Conservation (phyloP, 106 monocot species). For the Dioscorea dumetorum region DNA sequence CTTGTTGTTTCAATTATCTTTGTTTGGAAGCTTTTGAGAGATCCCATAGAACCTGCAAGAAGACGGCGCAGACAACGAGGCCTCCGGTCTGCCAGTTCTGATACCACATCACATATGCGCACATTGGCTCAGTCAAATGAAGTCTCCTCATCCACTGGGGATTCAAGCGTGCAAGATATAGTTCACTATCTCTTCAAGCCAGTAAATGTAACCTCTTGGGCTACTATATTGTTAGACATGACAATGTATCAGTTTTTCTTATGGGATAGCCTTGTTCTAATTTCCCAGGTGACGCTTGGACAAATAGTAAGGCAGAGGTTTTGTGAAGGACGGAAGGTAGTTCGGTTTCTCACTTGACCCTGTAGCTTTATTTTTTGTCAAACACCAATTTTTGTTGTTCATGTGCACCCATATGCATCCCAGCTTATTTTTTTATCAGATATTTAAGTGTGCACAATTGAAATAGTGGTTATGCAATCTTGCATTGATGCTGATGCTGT, state of each 20-base stretch:
- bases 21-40: too few species aligned
- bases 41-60: background rate
- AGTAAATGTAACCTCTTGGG: constrained; percentile 20
- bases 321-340: constrained; percentile 57
- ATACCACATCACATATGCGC: constrained; percentile 9
- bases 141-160: constrained; percentile 35
- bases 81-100: too few species aligned
- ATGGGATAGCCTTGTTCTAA: background rate
- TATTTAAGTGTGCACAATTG: too few species aligned
- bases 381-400: too few species aligned
- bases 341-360: background rate
- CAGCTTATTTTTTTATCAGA: too few species aligned
- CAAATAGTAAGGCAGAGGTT: constrained; percentile 55
- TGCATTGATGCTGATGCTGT: too few species aligned
- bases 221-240: too few species aligned
- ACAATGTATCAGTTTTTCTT: too few species aligned
- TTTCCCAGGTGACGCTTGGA: constrained; percentile 49
- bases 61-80: too few species aligned
- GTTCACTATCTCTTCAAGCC: constrained; percentile 55
- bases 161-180: constrained; percentile 35
- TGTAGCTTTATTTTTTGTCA: background rate
- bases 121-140: constrained; percentile 18
- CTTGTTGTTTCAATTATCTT: too few species aligned
- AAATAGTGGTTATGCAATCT: too few species aligned
- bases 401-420: too few species aligned